Base-by-base conservation (phyloP, 2,329 filamentous ascomycete species). In the Rutstroemia sp. region DNA sequence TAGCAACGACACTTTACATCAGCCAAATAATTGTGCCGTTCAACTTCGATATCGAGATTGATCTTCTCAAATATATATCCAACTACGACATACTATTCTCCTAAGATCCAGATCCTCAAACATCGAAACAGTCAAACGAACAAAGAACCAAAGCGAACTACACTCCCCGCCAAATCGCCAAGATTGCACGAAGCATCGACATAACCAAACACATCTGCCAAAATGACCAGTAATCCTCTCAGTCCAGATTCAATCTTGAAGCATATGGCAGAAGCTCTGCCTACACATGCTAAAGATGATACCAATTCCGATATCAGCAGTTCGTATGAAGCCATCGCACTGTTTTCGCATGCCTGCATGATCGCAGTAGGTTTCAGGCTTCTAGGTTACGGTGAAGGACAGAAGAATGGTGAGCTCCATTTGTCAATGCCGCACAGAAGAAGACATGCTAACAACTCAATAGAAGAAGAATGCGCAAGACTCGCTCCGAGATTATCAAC, bases 261-360 rank as follows among this genome's bases (percentile, higher is more conserved):
- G 64, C 72, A 72, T 63, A 85, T 86, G 81, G 77, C 79, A 57
- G 76, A 82, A 46, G 81, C 81, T 30, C 70, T 86, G 53, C 80
- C 83, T 9, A 78, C 76, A 2, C 80, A 83, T 62, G 62, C 71
- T 0, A 67, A 73, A 50, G 74, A 69, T 59, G 81, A 83, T 66
- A 76, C 76, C 17, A 76, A 74, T n/a, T 83, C 82, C 4, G 80
- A 83, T 62, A 69, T 92, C 30, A 84, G 84, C 63, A 86, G 81
- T 57, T 81, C 87, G 0, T 89, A 87, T 69, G 92, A 97, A 73
- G 89, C 87, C 48, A 76, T 96, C 59, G 90, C 89, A 16, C 80
- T 97, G 23, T 86, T 95, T 60, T 78, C 86, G 19, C 92, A 99
- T 71, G 87, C 89, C 3, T 90, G 86, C 66, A 88, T 97, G 84